phyloP scores from a whole-genome alignment of 805 yeast species.

The Ogataea ramenticola region DNA sequence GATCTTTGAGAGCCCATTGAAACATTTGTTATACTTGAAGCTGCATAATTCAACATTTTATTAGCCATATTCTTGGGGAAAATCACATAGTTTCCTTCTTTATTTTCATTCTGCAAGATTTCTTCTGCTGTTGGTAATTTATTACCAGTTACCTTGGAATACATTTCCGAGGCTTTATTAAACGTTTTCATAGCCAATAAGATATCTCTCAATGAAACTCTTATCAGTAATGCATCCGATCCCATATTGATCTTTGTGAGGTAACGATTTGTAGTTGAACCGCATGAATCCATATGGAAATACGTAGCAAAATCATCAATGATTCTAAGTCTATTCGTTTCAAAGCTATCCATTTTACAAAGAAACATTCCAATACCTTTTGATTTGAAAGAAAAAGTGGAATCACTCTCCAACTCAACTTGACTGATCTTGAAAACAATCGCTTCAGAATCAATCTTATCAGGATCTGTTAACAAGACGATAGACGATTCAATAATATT shows the following conservation, averaged over 20 bases:
- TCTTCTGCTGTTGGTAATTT: constrained; percentile 2
- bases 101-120: constrained; percentile 5
- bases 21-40: constrained; percentile 49
- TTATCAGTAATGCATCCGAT: constrained; percentile 71
- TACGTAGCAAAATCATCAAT: constrained; percentile 86
- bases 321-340: constrained; percentile 59
- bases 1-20: constrained; percentile 27
- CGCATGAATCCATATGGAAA: constrained; percentile 63
- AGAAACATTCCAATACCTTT: constrained; percentile 83
- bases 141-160: constrained; percentile 18
- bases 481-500: constrained; percentile 74
- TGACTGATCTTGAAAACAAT: constrained; percentile 86
- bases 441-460: constrained; percentile 66
- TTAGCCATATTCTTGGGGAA: constrained; percentile 60
- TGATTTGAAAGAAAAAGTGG: constrained; percentile 57
- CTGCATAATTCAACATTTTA: constrained; percentile 58
- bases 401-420: constrained; percentile 59
- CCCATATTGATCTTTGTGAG: constrained; percentile 62
- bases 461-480: constrained; percentile 74
- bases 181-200: constrained; percentile 69
- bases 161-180: constrained; percentile 59
- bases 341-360: constrained; percentile 62
- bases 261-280: constrained; percentile 49
- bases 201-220: constrained; percentile 84
- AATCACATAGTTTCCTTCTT: constrained; percentile 22